These are phyloP conservation scores for Beta lomatogona DNA, from an alignment of 179 eudicot species.

Conservation along the genomic window DNA sequence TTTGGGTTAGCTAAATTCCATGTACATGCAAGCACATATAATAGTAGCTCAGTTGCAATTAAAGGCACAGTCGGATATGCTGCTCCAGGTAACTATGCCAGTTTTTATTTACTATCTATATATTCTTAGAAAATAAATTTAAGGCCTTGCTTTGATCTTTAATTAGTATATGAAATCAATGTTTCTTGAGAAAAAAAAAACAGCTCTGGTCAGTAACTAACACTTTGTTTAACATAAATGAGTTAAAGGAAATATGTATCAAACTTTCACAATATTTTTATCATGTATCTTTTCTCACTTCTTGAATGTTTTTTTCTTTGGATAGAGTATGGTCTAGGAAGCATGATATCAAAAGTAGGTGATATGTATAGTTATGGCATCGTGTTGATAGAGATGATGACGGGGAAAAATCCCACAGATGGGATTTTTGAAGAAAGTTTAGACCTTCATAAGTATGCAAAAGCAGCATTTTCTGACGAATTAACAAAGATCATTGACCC, in stretches of 20 bases:
- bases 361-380: conserved; percentile 15
- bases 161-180: too few relatives aligned
- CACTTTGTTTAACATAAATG: too few relatives aligned
- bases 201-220: too few relatives aligned
- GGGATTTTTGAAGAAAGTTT: neutral
- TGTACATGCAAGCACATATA: neutral
- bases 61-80: conserved; percentile 27
- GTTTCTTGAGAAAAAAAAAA: too few relatives aligned
- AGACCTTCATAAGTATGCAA: conserved; percentile 13
- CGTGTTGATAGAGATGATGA: conserved; percentile 8
- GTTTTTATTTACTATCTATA: neutral
- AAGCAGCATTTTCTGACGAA: conserved; percentile 17
- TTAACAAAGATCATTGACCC: conserved; percentile 19
- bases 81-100: conserved; percentile 22
- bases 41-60: conserved; percentile 18
- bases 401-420: conserved; percentile 2
- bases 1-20: conserved; percentile 20
- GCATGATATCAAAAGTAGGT: neutral
- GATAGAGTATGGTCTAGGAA: conserved; percentile 20
- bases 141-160: too few relatives aligned
- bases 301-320: neutral
- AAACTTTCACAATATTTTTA: neutral
- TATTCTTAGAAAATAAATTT: too few relatives aligned
- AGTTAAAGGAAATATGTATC: too few relatives aligned
- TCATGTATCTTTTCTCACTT: neutral